Base-by-base conservation (phyloP, 495 filamentous ascomycete genomes). In the Penicillium coffeae region DNA sequence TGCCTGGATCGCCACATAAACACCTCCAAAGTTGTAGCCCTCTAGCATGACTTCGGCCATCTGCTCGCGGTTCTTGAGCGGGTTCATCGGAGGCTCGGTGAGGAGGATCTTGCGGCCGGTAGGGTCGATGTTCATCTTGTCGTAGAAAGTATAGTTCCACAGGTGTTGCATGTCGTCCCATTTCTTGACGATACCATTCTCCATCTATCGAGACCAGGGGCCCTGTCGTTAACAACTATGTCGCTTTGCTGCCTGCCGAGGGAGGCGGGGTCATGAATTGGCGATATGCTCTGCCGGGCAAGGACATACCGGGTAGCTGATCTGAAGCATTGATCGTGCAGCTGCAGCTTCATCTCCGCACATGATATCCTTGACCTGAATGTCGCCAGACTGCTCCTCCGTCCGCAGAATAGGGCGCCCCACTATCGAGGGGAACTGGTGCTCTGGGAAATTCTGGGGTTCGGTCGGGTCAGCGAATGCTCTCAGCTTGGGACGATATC, bases 101-200 rank as follows among this genome's bases (percentile, higher is more conserved):
- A 99, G 84, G 54, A 99, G 81, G 72, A 99, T 97, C 77, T 99
- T 99, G 66, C 90, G 87, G 51, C 87, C 90, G 36, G 83, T 85
- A 15, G 93, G 82, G 64, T 97, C 86, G 62, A 99, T 78, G 65
- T 88, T 82, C 82, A 99, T 85, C 80, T 96, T 96, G 61, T 97
- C 93, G 66, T 78, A 83, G 70, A 98, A 97, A 35, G 93, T 97
- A 70, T 91, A 97, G 74, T 99, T 91, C 94, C 94, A 99, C 41
- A 99, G 80, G 63, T 97, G 93, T 72, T 94, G 86, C 92, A 97
- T 96, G 70, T 99, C 94, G 59, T 97, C 93, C 94, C 94, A 99
- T 58, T 86, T 88, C 80, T 97, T 97, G 45, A 99, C 88, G 55
- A 99, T 96, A 60, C 93, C 93, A 70, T 97, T 97, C 66, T 97